Percentiles rank a stretch among this genome's conserved stretches.
Conservation (phyloP, 345 rosid species). For the Gossypium rotundifolium region DNA sequence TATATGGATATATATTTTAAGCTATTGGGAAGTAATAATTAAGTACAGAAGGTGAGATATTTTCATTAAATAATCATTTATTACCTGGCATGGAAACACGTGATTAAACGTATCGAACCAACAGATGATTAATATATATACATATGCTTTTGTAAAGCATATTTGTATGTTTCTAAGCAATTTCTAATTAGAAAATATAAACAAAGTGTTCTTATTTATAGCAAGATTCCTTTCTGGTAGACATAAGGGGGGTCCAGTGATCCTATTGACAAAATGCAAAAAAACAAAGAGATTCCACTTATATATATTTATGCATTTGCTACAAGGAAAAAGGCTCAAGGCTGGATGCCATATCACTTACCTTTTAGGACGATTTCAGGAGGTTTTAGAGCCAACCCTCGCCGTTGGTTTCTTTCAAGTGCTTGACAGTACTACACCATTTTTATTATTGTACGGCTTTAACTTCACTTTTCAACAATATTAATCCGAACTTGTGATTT, state of each 20-base stretch:
- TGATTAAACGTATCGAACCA: background rate
- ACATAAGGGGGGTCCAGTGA: background rate
- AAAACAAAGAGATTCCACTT: background rate
- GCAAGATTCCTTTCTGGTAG: slow-evolving; percentile 5
- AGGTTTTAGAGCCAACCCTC: slow-evolving; percentile 4
- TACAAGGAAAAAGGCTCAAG: background rate
- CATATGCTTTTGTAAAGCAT: slow-evolving; percentile 1
- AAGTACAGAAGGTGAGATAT: background rate
- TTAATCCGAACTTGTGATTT: background rate
- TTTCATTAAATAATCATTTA: background rate
- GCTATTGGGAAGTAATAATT: background rate
- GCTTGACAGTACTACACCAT: background rate
- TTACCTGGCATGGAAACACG: background rate
- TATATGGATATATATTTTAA: background rate
- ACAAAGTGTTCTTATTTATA: background rate
- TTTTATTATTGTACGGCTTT: slow-evolving; percentile 1
- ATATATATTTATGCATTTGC: background rate
- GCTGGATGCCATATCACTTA: slow-evolving; percentile 4
- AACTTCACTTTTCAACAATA: background rate
- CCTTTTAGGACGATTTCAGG: background rate
- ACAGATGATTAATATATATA: background rate
- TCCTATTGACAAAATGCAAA: background rate
- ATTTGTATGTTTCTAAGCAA: background rate
- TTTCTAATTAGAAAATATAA: background rate
- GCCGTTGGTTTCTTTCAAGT: slow-evolving; percentile 14